A percentile compares a stretch with the other conserved stretches of the same genome.
phyloP scores from a whole-genome alignment of 1,284 basidiomycete genomes.

The Moniliella sp. region DNA sequence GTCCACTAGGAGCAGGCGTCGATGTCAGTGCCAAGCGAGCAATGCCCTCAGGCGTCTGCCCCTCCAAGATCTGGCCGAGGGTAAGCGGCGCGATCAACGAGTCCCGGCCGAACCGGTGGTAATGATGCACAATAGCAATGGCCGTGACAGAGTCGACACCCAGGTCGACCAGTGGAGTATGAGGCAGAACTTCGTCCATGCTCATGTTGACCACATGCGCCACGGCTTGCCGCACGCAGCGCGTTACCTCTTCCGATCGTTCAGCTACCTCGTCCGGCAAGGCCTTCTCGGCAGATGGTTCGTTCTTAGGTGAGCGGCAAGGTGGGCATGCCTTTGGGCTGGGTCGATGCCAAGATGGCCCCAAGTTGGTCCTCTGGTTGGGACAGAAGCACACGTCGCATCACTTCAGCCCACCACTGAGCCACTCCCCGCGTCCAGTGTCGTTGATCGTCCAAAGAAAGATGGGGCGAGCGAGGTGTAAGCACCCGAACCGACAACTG shows the following conservation, averaged over 20 bases:
- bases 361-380: no score
- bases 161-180: constrained; percentile 10
- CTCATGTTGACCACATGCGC: not conserved
- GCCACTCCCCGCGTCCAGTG: no score
- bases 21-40: no score
- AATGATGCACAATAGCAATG: constrained; percentile 17
- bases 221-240: not conserved
- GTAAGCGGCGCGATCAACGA: constrained; percentile 4
- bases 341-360: not conserved
- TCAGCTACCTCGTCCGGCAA: not conserved
- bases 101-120: constrained; percentile 7
- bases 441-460: no score
- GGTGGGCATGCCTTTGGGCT: not conserved
- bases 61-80: constrained; percentile 14
- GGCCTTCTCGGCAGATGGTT: not conserved
- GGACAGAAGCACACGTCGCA: no score
- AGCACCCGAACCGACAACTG: not conserved
- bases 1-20: not conserved
- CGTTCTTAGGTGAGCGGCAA: not conserved
- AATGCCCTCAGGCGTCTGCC: constrained; percentile 8
- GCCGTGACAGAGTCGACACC: constrained; percentile 28
- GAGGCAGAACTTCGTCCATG: not conserved
- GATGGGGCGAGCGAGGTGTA: not conserved
- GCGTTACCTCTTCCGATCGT: not conserved
- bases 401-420: no score